These are phyloP conservation scores for Tulasnella sp. DNA, from an alignment of 768 basidiomycete species.

Conservation along the genomic window DNA sequence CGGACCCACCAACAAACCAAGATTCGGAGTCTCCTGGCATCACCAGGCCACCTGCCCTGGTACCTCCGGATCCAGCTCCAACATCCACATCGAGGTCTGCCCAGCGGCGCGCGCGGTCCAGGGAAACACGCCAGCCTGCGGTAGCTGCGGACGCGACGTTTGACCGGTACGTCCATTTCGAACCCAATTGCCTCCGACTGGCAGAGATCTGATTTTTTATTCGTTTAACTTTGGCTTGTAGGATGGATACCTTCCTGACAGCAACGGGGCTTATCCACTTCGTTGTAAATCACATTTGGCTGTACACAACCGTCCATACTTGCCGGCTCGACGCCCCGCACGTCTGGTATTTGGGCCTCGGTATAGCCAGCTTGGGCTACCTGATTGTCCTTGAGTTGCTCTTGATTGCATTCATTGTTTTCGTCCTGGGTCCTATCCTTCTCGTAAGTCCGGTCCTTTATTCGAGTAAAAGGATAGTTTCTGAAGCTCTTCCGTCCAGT, in stretches of 20 bases:
- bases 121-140: not conserved
- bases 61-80: not conserved
- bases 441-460: constrained; percentile 41
- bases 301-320: constrained; percentile 62
- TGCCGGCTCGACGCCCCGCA: constrained; percentile 68
- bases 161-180: not conserved
- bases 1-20: not conserved
- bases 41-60: not conserved
- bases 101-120: not conserved
- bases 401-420: constrained; percentile 61
- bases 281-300: constrained; percentile 64
- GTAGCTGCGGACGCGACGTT: not conserved
- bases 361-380: constrained; percentile 69
- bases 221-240: not conserved
- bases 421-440: constrained; percentile 66
- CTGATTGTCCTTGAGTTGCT: constrained; percentile 61
- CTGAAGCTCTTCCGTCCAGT: constrained; percentile 3
- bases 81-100: not conserved
- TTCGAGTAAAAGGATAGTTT: not conserved
- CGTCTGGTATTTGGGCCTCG: constrained; percentile 79
- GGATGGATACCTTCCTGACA: constrained; percentile 21
- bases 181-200: too few relatives aligned
- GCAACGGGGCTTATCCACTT: constrained; percentile 74
- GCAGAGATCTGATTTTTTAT: too few relatives aligned
- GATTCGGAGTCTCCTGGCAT: not conserved